A percentile compares a stretch with the other conserved stretches of the same genome.
Evolutionary conservation across 768 basidiomycete species (phyloP).

Genomic region (Mrakia hoshinonis): DNA sequence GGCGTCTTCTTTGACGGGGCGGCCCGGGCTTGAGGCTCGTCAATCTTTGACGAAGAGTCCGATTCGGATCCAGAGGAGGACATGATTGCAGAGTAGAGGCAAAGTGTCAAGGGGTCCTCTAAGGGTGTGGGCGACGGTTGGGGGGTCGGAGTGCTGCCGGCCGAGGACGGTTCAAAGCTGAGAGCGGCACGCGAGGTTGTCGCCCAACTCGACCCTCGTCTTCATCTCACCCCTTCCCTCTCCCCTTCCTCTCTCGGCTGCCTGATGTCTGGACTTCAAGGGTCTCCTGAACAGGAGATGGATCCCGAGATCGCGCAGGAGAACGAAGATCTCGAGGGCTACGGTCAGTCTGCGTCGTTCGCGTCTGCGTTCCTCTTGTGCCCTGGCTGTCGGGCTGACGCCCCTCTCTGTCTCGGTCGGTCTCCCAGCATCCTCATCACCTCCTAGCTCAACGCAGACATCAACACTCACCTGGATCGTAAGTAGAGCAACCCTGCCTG

Average conservation of each 20-base stretch:
- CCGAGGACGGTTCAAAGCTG: neutral
- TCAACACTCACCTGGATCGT: conserved; percentile 29
- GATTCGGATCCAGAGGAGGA: conserved; percentile 13
- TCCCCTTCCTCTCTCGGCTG: neutral
- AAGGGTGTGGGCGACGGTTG: neutral
- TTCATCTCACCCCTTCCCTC: neutral
- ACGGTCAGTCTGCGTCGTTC: neutral
- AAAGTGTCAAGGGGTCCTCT: neutral
- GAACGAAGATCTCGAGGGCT: conserved; percentile 1
- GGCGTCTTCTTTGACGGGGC: neutral
- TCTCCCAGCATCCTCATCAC: conserved; percentile 27
- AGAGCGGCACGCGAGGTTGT: too few relatives aligned
- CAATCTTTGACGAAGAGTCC: conserved; percentile 20
- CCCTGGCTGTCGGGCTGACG: neutral
- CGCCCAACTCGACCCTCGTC: too few relatives aligned
- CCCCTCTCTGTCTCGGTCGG: neutral
- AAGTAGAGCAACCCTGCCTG: neutral
- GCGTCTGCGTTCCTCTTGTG: neutral
- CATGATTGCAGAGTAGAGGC: neutral
- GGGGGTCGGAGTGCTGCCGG: neutral
- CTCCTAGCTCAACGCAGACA: conserved; percentile 25
- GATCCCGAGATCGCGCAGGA: conserved; percentile 6
- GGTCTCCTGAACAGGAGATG: neutral
- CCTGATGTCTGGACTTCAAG: neutral
- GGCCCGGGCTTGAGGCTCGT: neutral